Conservation (phyloP, 306 rosid species). For the Fragaria iinumae region DNA sequence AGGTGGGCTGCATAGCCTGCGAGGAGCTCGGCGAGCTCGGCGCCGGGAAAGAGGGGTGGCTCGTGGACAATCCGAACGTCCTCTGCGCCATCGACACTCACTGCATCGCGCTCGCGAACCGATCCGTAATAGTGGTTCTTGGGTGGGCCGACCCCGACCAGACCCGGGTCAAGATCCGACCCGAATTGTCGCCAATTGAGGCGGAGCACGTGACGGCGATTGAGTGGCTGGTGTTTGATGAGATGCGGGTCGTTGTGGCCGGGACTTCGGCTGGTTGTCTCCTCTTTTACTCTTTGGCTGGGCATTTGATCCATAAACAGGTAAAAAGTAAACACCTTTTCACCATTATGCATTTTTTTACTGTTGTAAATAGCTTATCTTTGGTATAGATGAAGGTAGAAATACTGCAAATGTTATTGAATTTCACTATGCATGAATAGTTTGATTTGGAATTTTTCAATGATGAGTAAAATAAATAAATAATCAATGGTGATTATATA, state of each 20-base stretch:
- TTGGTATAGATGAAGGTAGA: neutral
- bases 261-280: slow-evolving; percentile 80
- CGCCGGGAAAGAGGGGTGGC: slow-evolving; percentile 89
- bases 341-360: neutral
- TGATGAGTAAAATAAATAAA: neutral
- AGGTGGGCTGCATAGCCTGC: slow-evolving; percentile 84
- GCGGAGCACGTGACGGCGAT: slow-evolving; percentile 72
- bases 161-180: slow-evolving; percentile 54
- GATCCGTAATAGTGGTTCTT: slow-evolving; percentile 58
- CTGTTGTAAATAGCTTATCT: neutral
- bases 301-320: slow-evolving; percentile 78
- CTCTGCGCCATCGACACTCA: slow-evolving; percentile 83
- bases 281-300: slow-evolving; percentile 65
- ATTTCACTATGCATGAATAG: neutral
- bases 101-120: slow-evolving; percentile 69
- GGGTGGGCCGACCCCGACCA: slow-evolving; percentile 58
- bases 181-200: slow-evolving; percentile 68
- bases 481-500: neutral
- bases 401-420: neutral
- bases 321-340: slow-evolving; percentile 28
- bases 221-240: slow-evolving; percentile 81
- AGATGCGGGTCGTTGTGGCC: slow-evolving; percentile 66
- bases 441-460: neutral
- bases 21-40: slow-evolving; percentile 73
- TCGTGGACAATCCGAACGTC: slow-evolving; percentile 63